phyloP scores from a whole-genome alignment of 1,284 basidiomycete species.

The Ceratobasidium papillatum region DNA sequence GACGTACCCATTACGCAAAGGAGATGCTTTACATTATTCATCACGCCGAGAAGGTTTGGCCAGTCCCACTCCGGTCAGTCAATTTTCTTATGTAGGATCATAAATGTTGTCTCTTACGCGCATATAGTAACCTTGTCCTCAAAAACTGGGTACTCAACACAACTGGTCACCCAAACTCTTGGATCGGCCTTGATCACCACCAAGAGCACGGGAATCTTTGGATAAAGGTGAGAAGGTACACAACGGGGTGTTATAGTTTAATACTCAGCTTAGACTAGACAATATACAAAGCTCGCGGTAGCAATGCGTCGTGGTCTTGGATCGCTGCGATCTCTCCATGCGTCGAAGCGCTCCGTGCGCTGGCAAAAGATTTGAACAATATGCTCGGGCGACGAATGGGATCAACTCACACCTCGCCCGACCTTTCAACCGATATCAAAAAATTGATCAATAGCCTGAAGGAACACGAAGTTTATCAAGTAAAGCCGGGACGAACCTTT shows the following conservation, averaged over 20 bases:
- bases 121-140: not conserved
- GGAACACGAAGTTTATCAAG: not conserved
- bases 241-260: not conserved
- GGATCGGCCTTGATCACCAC: not conserved
- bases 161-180: constrained; percentile 1
- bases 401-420: not conserved
- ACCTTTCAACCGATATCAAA: not conserved
- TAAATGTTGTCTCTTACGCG: not conserved
- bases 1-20: not conserved
- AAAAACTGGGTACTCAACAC: not conserved
- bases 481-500: not conserved
- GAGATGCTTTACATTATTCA: not conserved
- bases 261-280: not conserved
- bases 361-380: not conserved
- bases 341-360: not conserved
- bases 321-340: not conserved
- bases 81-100: constrained; percentile 51
- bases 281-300: constrained; percentile 4
- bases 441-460: not conserved
- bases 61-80: not conserved
- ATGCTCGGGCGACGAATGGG: not conserved
- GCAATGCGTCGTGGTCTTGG: constrained; percentile 7
- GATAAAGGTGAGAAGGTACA: constrained; percentile 2
- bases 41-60: not conserved
- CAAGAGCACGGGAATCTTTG: not conserved